Conservation (phyloP, 2,329 filamentous ascomycete genomes). For the Colletotrichum theobromicola region DNA sequence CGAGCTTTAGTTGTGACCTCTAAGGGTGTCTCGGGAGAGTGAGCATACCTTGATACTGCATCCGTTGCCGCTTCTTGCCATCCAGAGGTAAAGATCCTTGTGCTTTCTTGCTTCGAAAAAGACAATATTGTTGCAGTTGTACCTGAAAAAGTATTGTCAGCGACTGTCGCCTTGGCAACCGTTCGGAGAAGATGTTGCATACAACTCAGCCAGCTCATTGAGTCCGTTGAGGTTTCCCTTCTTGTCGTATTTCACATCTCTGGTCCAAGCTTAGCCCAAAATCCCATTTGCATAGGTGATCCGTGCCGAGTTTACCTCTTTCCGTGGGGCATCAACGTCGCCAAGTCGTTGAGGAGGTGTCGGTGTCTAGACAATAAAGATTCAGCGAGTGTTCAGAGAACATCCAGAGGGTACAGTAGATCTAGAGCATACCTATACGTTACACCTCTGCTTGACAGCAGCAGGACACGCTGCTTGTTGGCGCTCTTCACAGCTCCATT, state of each 20-base stretch:
- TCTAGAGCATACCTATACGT: conserved; percentile 72
- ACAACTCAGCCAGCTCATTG: conserved; percentile 75
- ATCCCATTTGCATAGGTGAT: not conserved
- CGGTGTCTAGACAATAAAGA: conserved; percentile 69
- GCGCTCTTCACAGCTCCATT: conserved; percentile 55
- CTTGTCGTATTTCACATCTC: conserved; percentile 89
- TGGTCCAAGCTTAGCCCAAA: not conserved
- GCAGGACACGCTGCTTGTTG: conserved; percentile 80
- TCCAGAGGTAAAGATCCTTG: conserved; percentile 89
- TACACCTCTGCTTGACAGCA: conserved; percentile 90
- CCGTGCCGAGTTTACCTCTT: conserved; percentile 58
- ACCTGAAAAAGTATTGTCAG: not conserved
- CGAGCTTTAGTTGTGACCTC: too few relatives aligned
- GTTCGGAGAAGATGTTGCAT: conserved; percentile 39
- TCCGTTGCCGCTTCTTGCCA: conserved; percentile 66
- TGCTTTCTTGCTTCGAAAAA: conserved; percentile 97
- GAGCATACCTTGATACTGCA: conserved; percentile 62
- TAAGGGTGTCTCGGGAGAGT: too few relatives aligned
- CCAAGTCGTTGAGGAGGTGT: conserved; percentile 89
- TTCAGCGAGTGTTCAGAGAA: not conserved
- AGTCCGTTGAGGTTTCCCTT: conserved; percentile 87
- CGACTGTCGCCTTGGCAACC: not conserved
- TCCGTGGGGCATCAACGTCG: conserved; percentile 89
- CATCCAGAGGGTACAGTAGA: not conserved
- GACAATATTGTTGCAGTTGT: not conserved